Evolutionary conservation across 1,284 basidiomycete species (phyloP).

Genomic region (Apiotrichum sp.): DNA sequence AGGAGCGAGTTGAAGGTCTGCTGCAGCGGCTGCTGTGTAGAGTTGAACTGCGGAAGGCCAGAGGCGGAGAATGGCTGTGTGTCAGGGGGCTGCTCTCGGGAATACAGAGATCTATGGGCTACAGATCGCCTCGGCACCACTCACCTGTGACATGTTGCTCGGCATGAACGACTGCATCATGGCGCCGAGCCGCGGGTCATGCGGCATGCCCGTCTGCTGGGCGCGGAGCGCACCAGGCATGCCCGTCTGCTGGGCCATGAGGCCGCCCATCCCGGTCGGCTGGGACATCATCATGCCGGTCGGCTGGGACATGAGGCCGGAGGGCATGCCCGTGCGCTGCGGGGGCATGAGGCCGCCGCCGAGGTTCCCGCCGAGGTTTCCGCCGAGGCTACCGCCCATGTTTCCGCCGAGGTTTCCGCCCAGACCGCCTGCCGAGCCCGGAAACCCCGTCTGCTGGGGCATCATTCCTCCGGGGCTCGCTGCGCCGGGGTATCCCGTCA

Average conservation of each 20-base stretch:
- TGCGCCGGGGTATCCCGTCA: too few species aligned
- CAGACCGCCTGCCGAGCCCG: slow-evolving; percentile 19
- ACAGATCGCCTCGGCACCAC: slow-evolving; percentile 48
- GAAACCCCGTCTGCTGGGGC: slow-evolving; percentile 28
- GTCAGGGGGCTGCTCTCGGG: slow-evolving; percentile 41
- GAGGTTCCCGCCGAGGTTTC: slow-evolving; percentile 23
- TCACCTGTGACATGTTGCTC: slow-evolving; percentile 45
- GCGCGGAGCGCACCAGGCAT: slow-evolving; percentile 31
- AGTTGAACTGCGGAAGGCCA: slow-evolving; percentile 56
- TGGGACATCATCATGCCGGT: slow-evolving; percentile 73
- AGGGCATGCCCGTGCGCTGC: slow-evolving; percentile 51
- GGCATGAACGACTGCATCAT: slow-evolving; percentile 82
- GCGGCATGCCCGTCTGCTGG: slow-evolving; percentile 37
- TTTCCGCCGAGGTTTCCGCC: slow-evolving; percentile 19
- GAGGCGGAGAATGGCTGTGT: slow-evolving; percentile 36
- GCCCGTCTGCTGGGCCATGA: slow-evolving; percentile 73
- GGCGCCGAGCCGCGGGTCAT: slow-evolving; percentile 74
- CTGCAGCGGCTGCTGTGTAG: slow-evolving; percentile 51
- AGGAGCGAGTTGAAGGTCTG: slow-evolving; percentile 52
- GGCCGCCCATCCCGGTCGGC: slow-evolving; percentile 56
- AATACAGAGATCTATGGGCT: slow-evolving; percentile 28
- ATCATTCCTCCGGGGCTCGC: slow-evolving; percentile 9
- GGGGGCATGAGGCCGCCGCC: slow-evolving; percentile 26
- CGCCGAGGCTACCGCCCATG: slow-evolving; percentile 31
- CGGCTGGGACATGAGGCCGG: slow-evolving; percentile 59